Percentiles rank a stretch among this genome's conserved stretches.
Conservation (phyloP, 2,329 filamentous ascomycete species). For the Botrytis tulipae region DNA sequence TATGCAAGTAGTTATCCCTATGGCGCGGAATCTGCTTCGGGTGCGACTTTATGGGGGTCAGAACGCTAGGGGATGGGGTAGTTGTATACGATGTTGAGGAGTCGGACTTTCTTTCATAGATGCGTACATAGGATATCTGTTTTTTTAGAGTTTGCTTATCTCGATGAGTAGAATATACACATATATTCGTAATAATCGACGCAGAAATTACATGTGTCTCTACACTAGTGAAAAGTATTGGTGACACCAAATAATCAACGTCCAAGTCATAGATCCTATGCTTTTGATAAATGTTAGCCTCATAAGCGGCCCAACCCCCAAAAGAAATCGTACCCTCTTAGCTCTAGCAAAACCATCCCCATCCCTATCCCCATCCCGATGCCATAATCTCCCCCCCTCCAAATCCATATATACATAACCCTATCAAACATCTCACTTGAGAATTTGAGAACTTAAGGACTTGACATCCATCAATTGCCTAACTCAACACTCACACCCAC, state of each 20-base stretch:
- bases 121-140: neutral
- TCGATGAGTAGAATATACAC: neutral
- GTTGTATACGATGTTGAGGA: too few species aligned
- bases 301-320: too few species aligned
- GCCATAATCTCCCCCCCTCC: neutral
- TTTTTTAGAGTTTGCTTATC: neutral
- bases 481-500: neutral
- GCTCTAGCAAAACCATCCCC: neutral
- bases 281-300: too few species aligned
- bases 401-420: neutral
- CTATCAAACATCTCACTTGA: neutral
- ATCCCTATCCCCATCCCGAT: neutral
- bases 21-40: neutral
- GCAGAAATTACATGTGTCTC: neutral
- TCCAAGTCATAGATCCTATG: neutral
- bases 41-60: too few species aligned
- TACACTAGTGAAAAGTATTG: neutral
- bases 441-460: neutral
- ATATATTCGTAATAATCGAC: neutral
- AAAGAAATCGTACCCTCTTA: neutral
- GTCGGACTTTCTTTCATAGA: neutral
- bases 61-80: rapidly evolving
- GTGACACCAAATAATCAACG: neutral
- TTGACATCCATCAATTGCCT: neutral
- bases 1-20: rapidly evolving